Percentiles rank a stretch among this genome's conserved stretches.
phyloP scores from a whole-genome alignment of 805 yeast genomes.

The Ogataea kodamae region DNA sequence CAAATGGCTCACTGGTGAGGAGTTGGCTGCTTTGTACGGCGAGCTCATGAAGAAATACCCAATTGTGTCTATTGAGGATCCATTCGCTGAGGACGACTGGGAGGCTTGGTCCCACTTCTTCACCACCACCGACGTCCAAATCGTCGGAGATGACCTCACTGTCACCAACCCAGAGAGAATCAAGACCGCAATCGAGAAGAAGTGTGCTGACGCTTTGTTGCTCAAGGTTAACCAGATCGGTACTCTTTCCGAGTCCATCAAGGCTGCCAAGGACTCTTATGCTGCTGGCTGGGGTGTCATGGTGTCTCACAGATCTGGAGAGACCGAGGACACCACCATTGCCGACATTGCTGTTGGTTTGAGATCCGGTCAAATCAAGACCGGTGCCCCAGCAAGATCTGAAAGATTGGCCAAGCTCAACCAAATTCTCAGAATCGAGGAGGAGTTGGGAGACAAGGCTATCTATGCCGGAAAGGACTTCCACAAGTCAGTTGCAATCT shows the following conservation, averaged over 20 bases:
- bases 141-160: conserved; percentile 97
- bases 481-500: conserved; percentile 50
- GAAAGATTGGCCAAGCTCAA: conserved; percentile 99
- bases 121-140: conserved; percentile 72
- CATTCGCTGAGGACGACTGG: conserved; percentile 99
- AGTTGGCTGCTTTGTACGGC: conserved; percentile 82
- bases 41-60: conserved; percentile 85
- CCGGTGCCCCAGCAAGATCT: conserved; percentile 99
- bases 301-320: conserved; percentile 99
- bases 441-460: conserved; percentile 97
- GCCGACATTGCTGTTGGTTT: conserved; percentile 98
- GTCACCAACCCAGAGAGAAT: conserved; percentile 97
- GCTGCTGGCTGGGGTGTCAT: conserved; percentile 99
- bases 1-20: conserved; percentile 85
- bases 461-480: conserved; percentile 90
- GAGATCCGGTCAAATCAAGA: conserved; percentile 98
- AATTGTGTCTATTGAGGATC: conserved; percentile 97
- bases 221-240: conserved; percentile 99
- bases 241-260: conserved; percentile 90
- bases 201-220: conserved; percentile 90
- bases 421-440: conserved; percentile 98
- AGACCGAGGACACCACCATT: conserved; percentile 97
- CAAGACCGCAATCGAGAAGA: conserved; percentile 92
- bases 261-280: conserved; percentile 94
- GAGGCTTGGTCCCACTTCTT: conserved; percentile 93